phyloP scores from a whole-genome alignment of 768 basidiomycete species.

The Grammothele lineata region DNA sequence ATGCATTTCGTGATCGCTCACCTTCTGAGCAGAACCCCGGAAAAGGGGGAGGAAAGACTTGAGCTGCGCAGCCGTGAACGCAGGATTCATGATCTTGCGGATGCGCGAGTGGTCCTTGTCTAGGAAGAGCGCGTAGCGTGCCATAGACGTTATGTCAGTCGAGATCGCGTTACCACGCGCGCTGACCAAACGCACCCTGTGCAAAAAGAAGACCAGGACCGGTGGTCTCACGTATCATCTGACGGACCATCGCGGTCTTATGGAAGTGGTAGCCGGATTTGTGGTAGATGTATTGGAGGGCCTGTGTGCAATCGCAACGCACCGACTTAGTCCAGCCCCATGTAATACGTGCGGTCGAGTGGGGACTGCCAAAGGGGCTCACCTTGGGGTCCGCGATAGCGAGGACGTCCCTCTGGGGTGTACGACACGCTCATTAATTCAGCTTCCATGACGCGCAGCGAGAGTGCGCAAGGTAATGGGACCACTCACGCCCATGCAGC shows the following conservation, averaged over 20 bases:
- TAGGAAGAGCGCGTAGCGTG: neutral
- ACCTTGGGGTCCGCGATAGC: slow-evolving; percentile 11
- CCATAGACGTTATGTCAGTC: no score
- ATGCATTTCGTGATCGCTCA: no score
- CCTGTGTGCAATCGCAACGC: slow-evolving; percentile 7
- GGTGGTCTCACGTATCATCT: neutral
- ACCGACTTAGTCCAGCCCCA: neutral
- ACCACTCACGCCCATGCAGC: slow-evolving; percentile 19
- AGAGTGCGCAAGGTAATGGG: no score
- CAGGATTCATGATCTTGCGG: slow-evolving; percentile 17
- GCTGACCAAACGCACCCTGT: neutral
- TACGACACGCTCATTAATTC: no score
- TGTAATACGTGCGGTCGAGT: neutral
- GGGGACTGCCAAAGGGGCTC: neutral
- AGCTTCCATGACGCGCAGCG: no score
- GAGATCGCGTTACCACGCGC: neutral
- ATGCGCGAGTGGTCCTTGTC: slow-evolving; percentile 15
- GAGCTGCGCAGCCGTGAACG: slow-evolving; percentile 16
- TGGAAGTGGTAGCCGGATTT: slow-evolving; percentile 21
- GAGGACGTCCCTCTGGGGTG: slow-evolving; percentile 8
- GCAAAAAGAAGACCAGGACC: slow-evolving; percentile 5
- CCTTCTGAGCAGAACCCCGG: slow-evolving; percentile 14
- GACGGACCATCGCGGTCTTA: slow-evolving; percentile 8
- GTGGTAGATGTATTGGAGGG: slow-evolving; percentile 25
- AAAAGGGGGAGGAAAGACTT: slow-evolving; percentile 16